phyloP scores from a whole-genome alignment of 2,329 filamentous ascomycete species.

The Ophiognomonia clavigignenti-juglandacearum region DNA sequence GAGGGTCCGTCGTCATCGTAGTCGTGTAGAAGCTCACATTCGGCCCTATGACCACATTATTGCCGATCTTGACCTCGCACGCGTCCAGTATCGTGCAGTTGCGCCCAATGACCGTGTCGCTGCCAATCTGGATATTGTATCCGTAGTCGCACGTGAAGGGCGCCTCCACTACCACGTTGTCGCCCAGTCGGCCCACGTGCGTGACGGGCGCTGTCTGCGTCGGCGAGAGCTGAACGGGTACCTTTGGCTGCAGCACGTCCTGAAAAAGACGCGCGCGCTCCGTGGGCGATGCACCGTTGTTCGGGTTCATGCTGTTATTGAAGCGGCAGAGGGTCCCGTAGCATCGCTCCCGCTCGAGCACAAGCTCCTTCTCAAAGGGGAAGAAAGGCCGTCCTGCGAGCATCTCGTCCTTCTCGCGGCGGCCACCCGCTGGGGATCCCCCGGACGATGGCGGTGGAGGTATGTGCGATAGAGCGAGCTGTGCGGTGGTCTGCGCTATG shows the following conservation, averaged over 20 bases:
- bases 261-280: constrained; percentile 68
- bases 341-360: constrained; percentile 81
- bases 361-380: constrained; percentile 71
- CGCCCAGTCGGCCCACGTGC: constrained; percentile 62
- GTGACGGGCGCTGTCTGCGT: constrained; percentile 46
- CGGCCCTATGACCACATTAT: constrained; percentile 71
- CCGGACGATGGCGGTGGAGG: constrained; percentile 37
- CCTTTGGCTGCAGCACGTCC: constrained; percentile 63
- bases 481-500: constrained; percentile 49
- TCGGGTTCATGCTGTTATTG: constrained; percentile 76
- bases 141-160: constrained; percentile 90
- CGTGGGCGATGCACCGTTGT: constrained; percentile 62
- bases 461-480: constrained; percentile 50
- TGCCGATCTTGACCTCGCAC: constrained; percentile 76
- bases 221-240: constrained; percentile 52
- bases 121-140: constrained; percentile 86
- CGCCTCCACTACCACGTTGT: constrained; percentile 72
- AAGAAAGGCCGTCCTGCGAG: constrained; percentile 72
- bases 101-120: constrained; percentile 76
- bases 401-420: constrained; percentile 88
- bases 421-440: constrained; percentile 16
- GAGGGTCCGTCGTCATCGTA: constrained; percentile 66
- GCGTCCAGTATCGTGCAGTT: constrained; percentile 85
- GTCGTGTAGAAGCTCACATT: constrained; percentile 83
- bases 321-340: constrained; percentile 77